These are phyloP conservation scores for Sphagnum magellanicum DNA, from an alignment of 228 moss, liverwort and hornwort genomes.

Conservation along the genomic window DNA sequence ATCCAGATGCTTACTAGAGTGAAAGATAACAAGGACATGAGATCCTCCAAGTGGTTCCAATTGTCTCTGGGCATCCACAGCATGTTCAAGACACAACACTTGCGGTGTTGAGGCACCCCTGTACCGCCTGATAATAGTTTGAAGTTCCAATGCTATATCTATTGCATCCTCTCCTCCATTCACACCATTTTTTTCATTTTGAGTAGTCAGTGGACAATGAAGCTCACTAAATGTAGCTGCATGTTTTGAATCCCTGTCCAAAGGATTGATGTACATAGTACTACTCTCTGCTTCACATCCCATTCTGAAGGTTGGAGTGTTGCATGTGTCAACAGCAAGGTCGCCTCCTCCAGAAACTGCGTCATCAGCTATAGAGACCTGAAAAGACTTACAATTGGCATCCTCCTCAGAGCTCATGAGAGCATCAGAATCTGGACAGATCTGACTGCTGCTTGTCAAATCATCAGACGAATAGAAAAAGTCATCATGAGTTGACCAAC, in stretches of 20 bases:
- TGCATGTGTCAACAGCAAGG: conserved; percentile 10
- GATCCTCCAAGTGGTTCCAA: conserved; percentile 70
- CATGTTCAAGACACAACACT: conserved; percentile 88
- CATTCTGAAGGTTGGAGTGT: conserved; percentile 11
- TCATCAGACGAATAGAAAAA: conserved; percentile 60
- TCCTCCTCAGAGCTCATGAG: conserved; percentile 20
- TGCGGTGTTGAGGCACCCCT: conserved; percentile 74
- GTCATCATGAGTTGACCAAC: conserved; percentile 44
- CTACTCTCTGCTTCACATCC: conserved; percentile 32
- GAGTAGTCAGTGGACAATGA: not conserved
- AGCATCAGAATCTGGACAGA: conserved; percentile 14
- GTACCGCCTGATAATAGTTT: conserved; percentile 3
- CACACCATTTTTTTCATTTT: not conserved
- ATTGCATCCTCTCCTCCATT: not conserved
- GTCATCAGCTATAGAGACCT: conserved; percentile 7
- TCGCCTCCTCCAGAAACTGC: conserved; percentile 17
- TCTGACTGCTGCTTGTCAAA: conserved; percentile 13
- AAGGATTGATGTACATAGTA: conserved; percentile 18
- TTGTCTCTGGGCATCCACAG: conserved; percentile 70
- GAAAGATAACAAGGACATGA: conserved; percentile 65
- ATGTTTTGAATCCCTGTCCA: conserved; percentile 21
- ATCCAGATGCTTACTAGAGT: conserved; percentile 50
- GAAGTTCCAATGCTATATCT: not conserved
- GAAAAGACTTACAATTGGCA: conserved; percentile 14
- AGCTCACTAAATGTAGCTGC: conserved; percentile 5